Evolutionary conservation across 2,329 filamentous ascomycete genomes (phyloP).

Genomic region (Didymella sp.): DNA sequence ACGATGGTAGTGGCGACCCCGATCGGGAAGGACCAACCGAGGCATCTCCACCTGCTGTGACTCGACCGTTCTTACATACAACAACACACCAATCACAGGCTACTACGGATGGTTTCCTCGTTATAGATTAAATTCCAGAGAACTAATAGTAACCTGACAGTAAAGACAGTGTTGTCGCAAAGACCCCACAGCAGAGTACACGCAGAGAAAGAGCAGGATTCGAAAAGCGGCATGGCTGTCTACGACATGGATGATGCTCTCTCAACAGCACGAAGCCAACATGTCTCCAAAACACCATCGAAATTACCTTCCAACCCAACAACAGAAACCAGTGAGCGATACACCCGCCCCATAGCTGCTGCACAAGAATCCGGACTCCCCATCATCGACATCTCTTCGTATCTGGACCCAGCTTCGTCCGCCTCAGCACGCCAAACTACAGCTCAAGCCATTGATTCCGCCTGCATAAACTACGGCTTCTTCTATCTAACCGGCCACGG

Average conservation of each 20-base stretch:
- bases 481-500: conserved; percentile 55
- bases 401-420: conserved; percentile 34
- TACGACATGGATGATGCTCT: conserved; percentile 26
- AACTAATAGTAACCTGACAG: not conserved
- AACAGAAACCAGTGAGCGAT: conserved; percentile 13
- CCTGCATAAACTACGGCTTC: conserved; percentile 52
- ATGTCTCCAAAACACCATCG: not conserved
- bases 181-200: too few species aligned
- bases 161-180: not conserved
- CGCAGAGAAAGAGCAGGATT: not conserved
- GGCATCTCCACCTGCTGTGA: not conserved
- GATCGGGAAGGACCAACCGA: conserved; percentile 14
- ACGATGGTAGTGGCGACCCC: not conserved
- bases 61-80: not conserved
- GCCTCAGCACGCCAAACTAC: conserved; percentile 31
- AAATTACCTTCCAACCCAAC: conserved; percentile 33
- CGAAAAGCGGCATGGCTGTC: conserved; percentile 9
- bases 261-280: conserved; percentile 16
- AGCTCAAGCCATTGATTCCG: conserved; percentile 43
- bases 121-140: not conserved
- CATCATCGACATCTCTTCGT: conserved; percentile 53
- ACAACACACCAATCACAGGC: not conserved
- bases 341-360: conserved; percentile 23
- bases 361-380: conserved; percentile 42
- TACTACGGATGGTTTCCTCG: not conserved